Evolutionary conservation across 768 basidiomycete species (phyloP), one percentile per base, ranked within the genome.

Genomic region (Mycena filopes): DNA sequence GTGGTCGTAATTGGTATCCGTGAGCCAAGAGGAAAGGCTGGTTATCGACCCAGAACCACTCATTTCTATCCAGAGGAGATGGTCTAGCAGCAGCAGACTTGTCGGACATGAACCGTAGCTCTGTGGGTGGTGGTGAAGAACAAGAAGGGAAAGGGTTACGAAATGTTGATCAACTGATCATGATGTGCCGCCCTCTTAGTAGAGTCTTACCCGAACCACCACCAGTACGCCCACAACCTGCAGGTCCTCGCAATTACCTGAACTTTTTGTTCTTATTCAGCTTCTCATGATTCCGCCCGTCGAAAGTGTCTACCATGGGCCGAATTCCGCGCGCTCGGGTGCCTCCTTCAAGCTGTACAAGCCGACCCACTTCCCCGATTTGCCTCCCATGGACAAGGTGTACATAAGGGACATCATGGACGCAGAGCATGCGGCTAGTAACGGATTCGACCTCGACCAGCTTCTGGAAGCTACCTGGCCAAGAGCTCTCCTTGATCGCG

Each of bases 1-100:
- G 56, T 15, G 67, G 58, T 20, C 67, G 57, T 21, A 68, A 41
- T 41, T 60, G 55, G 58, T 60, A 68, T 11, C 67, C 67, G 26
- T 36, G 36, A 0, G 51, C n/a, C 16, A 65, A 26, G 9, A 68
- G 51, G n/a, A 60, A 54, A 15, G 53, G 51, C 8, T 68, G 55
- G 10, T 10, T 40, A 20, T 68, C 40, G n/a, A 65, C 57, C 67
- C 67, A 68, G 40, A 65, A 65, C 23, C 54, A 18, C 5, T 63
- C 66, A n/a, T n/a, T 18, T 54, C 26, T 1, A 29, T 10, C n/a
- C 29, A 50, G 11, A 38, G 48, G 12, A 36, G 18, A 5, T 53
- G 38, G n/a, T n/a, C n/a, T n/a, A n/a, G n/a, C n/a, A n/a, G n/a
- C n/a, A n/a, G n/a, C n/a, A n/a, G n/a, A n/a, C n/a, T n/a, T n/a